Evolutionary conservation across 2,329 filamentous ascomycete species (phyloP).

Genomic region (Pezicula carpinea): DNA sequence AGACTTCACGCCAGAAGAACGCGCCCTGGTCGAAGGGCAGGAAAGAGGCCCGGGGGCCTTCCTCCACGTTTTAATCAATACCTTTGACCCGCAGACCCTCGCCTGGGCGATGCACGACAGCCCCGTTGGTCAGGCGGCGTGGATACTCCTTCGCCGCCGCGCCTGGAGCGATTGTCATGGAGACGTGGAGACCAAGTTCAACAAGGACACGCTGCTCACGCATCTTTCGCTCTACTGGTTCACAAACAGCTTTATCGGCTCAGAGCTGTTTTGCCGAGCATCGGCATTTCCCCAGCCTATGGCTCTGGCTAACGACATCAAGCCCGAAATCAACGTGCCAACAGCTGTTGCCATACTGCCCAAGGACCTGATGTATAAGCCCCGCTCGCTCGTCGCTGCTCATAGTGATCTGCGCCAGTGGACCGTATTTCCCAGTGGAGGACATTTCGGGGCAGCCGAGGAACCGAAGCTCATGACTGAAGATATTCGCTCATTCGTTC

Average conservation of each 20-base stretch:
- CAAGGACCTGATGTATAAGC: slow-evolving; percentile 7
- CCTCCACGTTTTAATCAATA: slow-evolving; percentile 7
- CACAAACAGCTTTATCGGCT: slow-evolving; percentile 8
- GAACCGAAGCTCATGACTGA: not conserved
- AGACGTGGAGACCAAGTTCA: slow-evolving; percentile 8
- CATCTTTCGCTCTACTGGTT: slow-evolving; percentile 11
- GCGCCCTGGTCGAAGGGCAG: slow-evolving; percentile 7
- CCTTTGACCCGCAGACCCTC: slow-evolving; percentile 17
- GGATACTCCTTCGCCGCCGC: slow-evolving; percentile 13
- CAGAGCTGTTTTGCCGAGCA: slow-evolving; percentile 7
- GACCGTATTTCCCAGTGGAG: slow-evolving; percentile 7
- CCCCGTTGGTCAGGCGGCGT: slow-evolving; percentile 18
- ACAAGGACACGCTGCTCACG: slow-evolving; percentile 9
- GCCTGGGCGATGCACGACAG: slow-evolving; percentile 17
- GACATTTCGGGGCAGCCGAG: slow-evolving; percentile 7
- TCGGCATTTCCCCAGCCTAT: slow-evolving; percentile 8
- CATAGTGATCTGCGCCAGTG: slow-evolving; percentile 9
- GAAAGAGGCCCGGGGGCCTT: slow-evolving; percentile 7
- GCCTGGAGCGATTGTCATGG: slow-evolving; percentile 10
- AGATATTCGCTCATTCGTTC: not conserved
- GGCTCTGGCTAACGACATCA: slow-evolving; percentile 6
- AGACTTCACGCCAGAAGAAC: slow-evolving; percentile 8
- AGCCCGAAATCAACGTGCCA: slow-evolving; percentile 8
- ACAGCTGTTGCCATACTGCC: slow-evolving; percentile 7
- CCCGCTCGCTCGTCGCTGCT: slow-evolving; percentile 3